phyloP scores from a whole-genome alignment of 495 filamentous ascomycete genomes.

The Lophiostoma macrostomum region DNA sequence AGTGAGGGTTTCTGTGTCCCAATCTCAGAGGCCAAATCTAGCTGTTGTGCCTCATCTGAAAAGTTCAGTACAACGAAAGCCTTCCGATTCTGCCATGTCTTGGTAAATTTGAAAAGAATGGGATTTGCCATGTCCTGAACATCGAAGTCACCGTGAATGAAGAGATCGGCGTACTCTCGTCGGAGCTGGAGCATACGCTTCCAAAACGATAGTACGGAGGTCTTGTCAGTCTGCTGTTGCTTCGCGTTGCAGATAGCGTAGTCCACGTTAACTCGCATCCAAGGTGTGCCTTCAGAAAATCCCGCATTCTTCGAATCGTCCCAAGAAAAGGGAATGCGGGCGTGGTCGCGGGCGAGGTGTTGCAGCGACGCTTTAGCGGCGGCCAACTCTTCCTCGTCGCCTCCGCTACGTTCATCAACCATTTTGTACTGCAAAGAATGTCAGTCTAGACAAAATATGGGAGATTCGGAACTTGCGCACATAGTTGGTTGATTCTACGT shows the following conservation, averaged over 20 bases:
- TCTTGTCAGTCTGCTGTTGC: conserved; percentile 46
- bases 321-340: conserved; percentile 58
- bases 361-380: conserved; percentile 12
- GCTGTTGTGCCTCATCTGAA: background rate
- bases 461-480: background rate
- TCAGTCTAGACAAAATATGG: conserved; percentile 1
- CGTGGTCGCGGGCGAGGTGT: conserved; percentile 47
- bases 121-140: conserved; percentile 46
- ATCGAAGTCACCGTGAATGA: conserved; percentile 60
- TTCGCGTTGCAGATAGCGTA: conserved; percentile 50
- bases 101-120: conserved; percentile 49
- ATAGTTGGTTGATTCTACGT: conserved; percentile 67
- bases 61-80: conserved; percentile 55
- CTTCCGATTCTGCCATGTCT: conserved; percentile 43
- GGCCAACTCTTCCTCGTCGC: background rate
- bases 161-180: conserved; percentile 53
- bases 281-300: conserved; percentile 55
- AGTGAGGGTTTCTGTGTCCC: background rate
- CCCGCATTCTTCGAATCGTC: conserved; percentile 48
- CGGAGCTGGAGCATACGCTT: conserved; percentile 49
- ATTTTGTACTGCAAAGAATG: conserved; percentile 33
- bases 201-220: conserved; percentile 55
- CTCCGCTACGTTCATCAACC: conserved; percentile 47
- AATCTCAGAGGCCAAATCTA: background rate
- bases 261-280: conserved; percentile 58